Conservation (phyloP, 2,329 filamentous ascomycete genomes). For the Neofusicoccum parvum region DNA sequence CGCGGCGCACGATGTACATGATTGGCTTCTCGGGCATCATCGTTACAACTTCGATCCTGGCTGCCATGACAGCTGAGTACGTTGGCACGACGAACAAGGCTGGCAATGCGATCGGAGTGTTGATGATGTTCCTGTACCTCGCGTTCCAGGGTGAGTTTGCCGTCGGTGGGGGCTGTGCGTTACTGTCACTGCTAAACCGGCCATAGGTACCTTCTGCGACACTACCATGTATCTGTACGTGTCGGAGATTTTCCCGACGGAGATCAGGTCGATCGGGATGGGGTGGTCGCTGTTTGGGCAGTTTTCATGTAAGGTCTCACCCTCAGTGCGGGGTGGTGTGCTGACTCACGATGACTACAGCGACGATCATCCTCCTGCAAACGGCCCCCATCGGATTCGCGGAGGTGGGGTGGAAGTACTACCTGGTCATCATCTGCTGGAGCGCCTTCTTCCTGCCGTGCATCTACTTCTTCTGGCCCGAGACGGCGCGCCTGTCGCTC, state of each 20-base stretch:
- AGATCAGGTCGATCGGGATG: conserved; percentile 56
- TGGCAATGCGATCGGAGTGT: conserved; percentile 46
- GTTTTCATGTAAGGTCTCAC: conserved; percentile 21
- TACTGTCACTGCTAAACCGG: conserved; percentile 26
- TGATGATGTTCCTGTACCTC: conserved; percentile 50
- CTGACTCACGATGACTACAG: conserved; percentile 14
- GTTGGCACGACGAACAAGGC: conserved; percentile 42
- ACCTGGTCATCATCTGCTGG: conserved; percentile 41
- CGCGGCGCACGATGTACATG: conserved; percentile 23
- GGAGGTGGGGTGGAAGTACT: conserved; percentile 54
- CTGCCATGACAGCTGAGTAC: conserved; percentile 41
- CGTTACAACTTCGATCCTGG: conserved; percentile 25
- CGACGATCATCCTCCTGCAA: conserved; percentile 49
- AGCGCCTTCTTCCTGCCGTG: conserved; percentile 44
- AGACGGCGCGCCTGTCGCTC: conserved; percentile 40
- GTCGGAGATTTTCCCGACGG: conserved; percentile 47
- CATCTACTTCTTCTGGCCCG: conserved; percentile 46
- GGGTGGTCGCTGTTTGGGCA: conserved; percentile 53
- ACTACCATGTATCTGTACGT: conserved; percentile 47
- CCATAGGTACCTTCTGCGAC: conserved; percentile 41
- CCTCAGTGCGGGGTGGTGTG: not conserved
- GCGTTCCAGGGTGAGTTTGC: conserved; percentile 43
- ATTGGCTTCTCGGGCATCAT: conserved; percentile 37
- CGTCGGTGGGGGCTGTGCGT: conserved; percentile 26
- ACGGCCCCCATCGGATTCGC: conserved; percentile 34